Evolutionary conservation across 768 basidiomycete species (phyloP).

Genomic region (Amanita pseudoporphyria): DNA sequence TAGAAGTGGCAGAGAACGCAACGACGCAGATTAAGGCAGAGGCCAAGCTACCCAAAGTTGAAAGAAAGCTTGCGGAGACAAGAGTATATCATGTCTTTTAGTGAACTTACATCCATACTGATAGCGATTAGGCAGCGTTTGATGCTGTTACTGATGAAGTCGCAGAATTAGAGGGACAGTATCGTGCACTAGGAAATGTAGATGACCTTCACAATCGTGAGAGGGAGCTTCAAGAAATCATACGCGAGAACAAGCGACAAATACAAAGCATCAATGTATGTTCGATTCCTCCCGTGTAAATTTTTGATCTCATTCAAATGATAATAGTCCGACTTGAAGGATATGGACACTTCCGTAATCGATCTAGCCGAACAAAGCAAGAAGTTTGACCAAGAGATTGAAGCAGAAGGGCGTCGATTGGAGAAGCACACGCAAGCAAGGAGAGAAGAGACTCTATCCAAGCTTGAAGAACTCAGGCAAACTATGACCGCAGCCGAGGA

Average conservation of each 20-base stretch:
- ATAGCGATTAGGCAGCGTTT: constrained; percentile 19
- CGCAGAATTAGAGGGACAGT: constrained; percentile 20
- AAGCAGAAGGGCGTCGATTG: constrained; percentile 41
- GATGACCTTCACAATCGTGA: constrained; percentile 24
- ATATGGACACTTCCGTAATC: constrained; percentile 33
- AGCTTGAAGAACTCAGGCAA: constrained; percentile 37
- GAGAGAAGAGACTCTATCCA: constrained; percentile 45
- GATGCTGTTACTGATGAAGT: constrained; percentile 23
- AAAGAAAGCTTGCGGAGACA: constrained; percentile 23
- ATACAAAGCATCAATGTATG: constrained; percentile 35
- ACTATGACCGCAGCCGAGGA: constrained; percentile 29
- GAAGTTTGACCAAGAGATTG: constrained; percentile 39
- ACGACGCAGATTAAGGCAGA: constrained; percentile 25
- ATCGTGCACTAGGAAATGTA: constrained; percentile 20
- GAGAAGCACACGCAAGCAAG: constrained; percentile 50
- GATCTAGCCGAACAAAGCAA: constrained; percentile 23
- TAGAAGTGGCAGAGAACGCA: constrained; percentile 34
- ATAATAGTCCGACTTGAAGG: constrained; percentile 37
- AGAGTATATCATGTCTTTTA: constrained; percentile 18
- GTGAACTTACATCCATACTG: not conserved
- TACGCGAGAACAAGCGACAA: constrained; percentile 35
- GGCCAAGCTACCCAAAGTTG: constrained; percentile 28
- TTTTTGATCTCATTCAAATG: not conserved
- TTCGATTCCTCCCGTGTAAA: not conserved
- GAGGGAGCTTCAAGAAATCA: constrained; percentile 36